Conservation (phyloP, 2,329 filamentous ascomycete species). For the Colletotrichum sp. region DNA sequence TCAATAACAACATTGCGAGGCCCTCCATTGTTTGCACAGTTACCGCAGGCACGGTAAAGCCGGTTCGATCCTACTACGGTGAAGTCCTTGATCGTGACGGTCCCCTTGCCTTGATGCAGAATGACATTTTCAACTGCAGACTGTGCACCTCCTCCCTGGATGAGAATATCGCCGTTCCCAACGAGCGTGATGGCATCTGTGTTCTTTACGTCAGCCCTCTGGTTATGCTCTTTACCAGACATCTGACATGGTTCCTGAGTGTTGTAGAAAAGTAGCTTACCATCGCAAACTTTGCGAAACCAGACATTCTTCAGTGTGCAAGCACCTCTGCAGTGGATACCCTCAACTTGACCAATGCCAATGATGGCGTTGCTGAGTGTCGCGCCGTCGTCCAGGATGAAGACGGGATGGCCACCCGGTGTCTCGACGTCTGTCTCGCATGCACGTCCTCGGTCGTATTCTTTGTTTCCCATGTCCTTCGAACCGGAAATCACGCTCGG, state of each 20-base stretch:
- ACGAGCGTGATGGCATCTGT: background rate
- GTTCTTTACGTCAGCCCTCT: background rate
- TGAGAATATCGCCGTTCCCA: background rate
- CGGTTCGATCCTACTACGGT: constrained; percentile 44
- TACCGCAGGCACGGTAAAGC: constrained; percentile 47
- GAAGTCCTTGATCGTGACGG: constrained; percentile 32
- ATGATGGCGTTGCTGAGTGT: constrained; percentile 59
- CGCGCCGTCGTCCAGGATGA: constrained; percentile 54
- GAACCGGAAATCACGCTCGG: constrained; percentile 19
- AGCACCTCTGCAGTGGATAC: constrained; percentile 53
- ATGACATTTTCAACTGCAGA: constrained; percentile 34
- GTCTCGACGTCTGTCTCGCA: constrained; percentile 23
- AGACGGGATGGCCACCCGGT: constrained; percentile 44
- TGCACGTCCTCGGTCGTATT: constrained; percentile 18
- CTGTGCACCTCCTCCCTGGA: constrained; percentile 37
- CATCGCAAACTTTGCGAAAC: constrained; percentile 43
- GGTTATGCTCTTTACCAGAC: too few species aligned
- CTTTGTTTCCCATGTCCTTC: constrained; percentile 17
- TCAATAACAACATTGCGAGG: background rate
- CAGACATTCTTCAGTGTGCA: constrained; percentile 44
- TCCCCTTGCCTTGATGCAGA: constrained; percentile 36
- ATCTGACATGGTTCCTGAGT: background rate
- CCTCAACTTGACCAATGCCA: constrained; percentile 52
- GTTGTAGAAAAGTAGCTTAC: background rate
- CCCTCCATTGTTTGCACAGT: constrained; percentile 35